Evolutionary conservation across 352 stramenopile genomes (phyloP).

Genomic region (Phytophthora europaea): DNA sequence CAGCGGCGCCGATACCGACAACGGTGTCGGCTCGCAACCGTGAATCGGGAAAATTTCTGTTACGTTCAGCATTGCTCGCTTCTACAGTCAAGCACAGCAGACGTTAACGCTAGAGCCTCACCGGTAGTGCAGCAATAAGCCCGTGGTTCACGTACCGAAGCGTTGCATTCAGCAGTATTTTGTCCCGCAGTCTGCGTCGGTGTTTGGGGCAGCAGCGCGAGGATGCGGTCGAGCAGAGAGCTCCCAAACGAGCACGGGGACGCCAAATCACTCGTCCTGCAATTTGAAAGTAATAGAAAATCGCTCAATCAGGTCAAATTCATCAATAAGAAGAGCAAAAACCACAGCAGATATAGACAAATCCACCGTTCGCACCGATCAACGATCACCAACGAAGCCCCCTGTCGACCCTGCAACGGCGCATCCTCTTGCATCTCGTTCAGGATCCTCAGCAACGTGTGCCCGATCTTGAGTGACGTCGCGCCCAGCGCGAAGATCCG

Average conservation of each 20-base stretch:
- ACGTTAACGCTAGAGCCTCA: slow-evolving; percentile 2
- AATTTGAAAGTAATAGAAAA: background rate
- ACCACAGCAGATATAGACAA: background rate
- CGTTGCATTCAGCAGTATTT: slow-evolving; percentile 18
- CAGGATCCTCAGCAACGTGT: slow-evolving; percentile 76
- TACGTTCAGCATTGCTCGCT: slow-evolving; percentile 48
- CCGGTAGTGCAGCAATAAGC: background rate
- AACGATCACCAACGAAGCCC: slow-evolving; percentile 69
- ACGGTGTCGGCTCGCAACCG: slow-evolving; percentile 63
- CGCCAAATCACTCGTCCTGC: slow-evolving; percentile 71
- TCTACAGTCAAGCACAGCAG: slow-evolving; percentile 33
- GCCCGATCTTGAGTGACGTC: slow-evolving; percentile 83
- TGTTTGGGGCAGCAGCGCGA: slow-evolving; percentile 70
- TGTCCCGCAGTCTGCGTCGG: slow-evolving; percentile 30
- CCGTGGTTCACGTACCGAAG: slow-evolving; percentile 17
- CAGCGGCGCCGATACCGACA: slow-evolving; percentile 31
- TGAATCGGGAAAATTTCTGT: slow-evolving; percentile 80
- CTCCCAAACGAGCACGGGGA: slow-evolving; percentile 72
- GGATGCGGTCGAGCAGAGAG: slow-evolving; percentile 76
- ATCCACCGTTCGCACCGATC: slow-evolving; percentile 52
- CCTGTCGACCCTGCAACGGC: slow-evolving; percentile 52
- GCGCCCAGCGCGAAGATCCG: slow-evolving; percentile 76
- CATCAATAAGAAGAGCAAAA: background rate
- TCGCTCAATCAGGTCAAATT: background rate
- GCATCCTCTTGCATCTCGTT: slow-evolving; percentile 67